Conservation (phyloP, 2,329 filamentous ascomycete genomes). For the Cytospora piceicola region DNA sequence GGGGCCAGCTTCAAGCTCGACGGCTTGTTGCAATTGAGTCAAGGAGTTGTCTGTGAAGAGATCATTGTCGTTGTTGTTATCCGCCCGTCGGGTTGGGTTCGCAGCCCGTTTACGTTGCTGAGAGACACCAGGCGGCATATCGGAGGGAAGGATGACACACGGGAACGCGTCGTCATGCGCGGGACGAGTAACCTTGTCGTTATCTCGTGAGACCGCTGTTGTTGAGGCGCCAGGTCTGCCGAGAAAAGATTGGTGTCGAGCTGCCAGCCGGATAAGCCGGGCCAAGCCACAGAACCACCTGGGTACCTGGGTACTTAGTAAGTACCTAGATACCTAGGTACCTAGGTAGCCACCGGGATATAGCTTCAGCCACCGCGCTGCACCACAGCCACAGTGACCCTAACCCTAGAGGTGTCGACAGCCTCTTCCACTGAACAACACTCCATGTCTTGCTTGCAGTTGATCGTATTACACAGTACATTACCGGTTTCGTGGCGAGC, state of each 20-base stretch:
- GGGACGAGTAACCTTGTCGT: neutral
- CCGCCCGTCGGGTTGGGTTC: neutral
- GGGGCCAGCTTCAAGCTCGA: neutral
- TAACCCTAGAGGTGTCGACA: too few relatives aligned
- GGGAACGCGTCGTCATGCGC: neutral
- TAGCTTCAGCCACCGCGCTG: neutral
- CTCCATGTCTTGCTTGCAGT: too few relatives aligned
- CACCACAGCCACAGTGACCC: too few relatives aligned
- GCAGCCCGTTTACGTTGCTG: neutral
- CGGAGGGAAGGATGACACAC: neutral
- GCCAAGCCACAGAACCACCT: neutral
- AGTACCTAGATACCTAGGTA: too few relatives aligned
- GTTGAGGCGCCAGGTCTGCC: neutral
- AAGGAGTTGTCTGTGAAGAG: neutral
- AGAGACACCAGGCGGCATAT: neutral
- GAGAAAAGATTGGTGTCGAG: neutral
- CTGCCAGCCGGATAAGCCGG: neutral
- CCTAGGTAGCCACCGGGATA: too few relatives aligned
- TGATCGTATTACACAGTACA: too few relatives aligned
- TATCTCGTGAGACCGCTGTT: slow-evolving; percentile 12
- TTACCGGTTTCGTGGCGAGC: too few relatives aligned
- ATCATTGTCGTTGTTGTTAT: neutral
- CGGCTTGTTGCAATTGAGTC: slow-evolving; percentile 6
- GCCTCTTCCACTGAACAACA: too few relatives aligned
- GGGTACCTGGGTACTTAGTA: too few relatives aligned